A percentile compares a stretch with the other conserved stretches of the same genome.
Evolutionary conservation across 1,139 yeast genomes (phyloP).

Genomic region (Saccharomyces hybrid): DNA sequence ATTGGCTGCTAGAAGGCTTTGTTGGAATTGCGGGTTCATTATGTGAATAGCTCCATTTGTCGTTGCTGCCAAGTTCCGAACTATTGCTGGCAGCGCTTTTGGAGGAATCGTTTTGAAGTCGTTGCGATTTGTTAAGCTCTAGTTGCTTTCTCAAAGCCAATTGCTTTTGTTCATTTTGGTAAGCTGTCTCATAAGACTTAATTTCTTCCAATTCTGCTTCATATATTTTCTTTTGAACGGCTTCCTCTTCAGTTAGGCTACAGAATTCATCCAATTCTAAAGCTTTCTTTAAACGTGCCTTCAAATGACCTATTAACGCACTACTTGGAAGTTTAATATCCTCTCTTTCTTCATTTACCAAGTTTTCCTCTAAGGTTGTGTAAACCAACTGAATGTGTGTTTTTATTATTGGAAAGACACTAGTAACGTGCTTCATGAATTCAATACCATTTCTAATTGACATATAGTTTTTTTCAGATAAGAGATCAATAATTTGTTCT

Average conservation of each 20-base stretch:
- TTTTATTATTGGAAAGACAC: constrained; percentile 61
- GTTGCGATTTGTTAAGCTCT: constrained; percentile 16
- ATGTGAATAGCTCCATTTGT: background rate
- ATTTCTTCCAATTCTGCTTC: constrained; percentile 24
- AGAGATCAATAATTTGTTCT: constrained; percentile 44
- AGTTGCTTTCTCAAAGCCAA: constrained; percentile 20
- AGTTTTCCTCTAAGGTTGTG: constrained; percentile 42
- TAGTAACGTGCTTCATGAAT: constrained; percentile 59
- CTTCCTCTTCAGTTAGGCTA: constrained; percentile 36
- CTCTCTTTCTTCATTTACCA: constrained; percentile 56
- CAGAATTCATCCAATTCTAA: constrained; percentile 51
- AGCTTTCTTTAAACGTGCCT: constrained; percentile 51
- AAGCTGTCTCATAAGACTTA: constrained; percentile 18
- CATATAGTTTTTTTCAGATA: constrained; percentile 56
- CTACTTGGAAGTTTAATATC: constrained; percentile 75
- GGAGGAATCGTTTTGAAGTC: constrained; percentile 11
- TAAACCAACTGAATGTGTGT: constrained; percentile 56
- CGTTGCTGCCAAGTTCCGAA: background rate
- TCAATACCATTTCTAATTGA: constrained; percentile 76
- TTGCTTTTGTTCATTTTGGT: constrained; percentile 30
- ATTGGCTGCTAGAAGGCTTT: constrained; percentile 1
- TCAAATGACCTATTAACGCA: constrained; percentile 68
- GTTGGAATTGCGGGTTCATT: background rate
- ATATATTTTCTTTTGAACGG: constrained; percentile 21
- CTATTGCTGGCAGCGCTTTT: background rate